These are phyloP conservation scores for Aureobasidium sp. DNA, from an alignment of 2,329 filamentous ascomycete genomes.

Conservation along the genomic window DNA sequence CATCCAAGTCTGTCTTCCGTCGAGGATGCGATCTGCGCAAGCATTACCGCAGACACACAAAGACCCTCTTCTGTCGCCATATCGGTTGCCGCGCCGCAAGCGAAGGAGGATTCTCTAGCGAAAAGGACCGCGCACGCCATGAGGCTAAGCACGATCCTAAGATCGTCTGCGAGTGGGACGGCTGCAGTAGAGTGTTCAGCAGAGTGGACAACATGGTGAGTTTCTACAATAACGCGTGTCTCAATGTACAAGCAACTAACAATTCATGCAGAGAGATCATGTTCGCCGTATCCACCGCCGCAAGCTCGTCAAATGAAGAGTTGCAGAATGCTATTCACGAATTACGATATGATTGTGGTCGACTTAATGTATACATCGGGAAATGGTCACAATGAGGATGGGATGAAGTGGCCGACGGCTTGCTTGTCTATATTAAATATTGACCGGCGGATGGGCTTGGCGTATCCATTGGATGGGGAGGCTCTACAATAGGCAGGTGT, in stretches of 20 bases:
- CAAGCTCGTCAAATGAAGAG: conserved; percentile 6
- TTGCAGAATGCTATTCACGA: background rate
- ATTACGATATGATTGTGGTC: background rate
- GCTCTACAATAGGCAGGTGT: background rate
- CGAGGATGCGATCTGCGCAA: conserved; percentile 55
- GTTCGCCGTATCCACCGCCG: conserved; percentile 19
- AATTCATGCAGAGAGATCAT: conserved; percentile 18
- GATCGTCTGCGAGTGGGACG: conserved; percentile 51
- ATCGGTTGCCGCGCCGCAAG: conserved; percentile 49
- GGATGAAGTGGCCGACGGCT: background rate
- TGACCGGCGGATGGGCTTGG: background rate
- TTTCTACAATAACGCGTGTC: background rate
- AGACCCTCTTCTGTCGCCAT: conserved; percentile 53
- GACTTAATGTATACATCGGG: conserved; percentile 1
- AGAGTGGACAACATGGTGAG: conserved; percentile 55
- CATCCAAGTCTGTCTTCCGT: conserved; percentile 50
- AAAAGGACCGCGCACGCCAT: conserved; percentile 54
- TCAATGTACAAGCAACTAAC: conserved; percentile 2
- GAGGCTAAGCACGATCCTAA: conserved; percentile 56
- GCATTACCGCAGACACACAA: conserved; percentile 55
- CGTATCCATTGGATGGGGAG: background rate
- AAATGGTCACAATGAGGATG: background rate
- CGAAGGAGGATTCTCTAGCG: conserved; percentile 52
- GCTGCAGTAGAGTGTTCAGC: conserved; percentile 51
- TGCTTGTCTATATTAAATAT: conserved; percentile 6